phyloP scores from a whole-genome alignment of 805 yeast genomes.

The Nakazawaea ishiwadae region DNA sequence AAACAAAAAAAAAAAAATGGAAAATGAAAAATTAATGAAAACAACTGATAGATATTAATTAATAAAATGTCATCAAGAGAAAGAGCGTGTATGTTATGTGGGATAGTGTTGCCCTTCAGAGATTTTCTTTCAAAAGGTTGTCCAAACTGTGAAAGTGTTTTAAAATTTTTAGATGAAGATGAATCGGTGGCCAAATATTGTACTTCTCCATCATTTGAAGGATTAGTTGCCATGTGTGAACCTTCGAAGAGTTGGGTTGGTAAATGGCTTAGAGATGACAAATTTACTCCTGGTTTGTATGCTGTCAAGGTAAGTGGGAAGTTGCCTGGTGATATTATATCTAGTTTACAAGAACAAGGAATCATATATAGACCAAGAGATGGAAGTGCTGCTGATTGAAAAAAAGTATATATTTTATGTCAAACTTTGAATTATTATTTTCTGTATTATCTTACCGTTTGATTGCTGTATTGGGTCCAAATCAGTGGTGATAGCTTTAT shows the following conservation, averaged over 20 bases:
- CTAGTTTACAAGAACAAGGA: conserved; percentile 68
- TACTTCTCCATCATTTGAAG: conserved; percentile 96
- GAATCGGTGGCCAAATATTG: conserved; percentile 84
- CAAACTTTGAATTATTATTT: conserved; percentile 3
- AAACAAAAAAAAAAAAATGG: too few species aligned
- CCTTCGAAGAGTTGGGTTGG: conserved; percentile 93
- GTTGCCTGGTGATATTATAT: conserved; percentile 80
- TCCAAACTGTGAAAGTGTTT: conserved; percentile 91
- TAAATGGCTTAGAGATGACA: conserved; percentile 88
- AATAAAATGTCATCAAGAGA: conserved; percentile 48
- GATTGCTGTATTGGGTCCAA: conserved; percentile 2
- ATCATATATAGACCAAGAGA: conserved; percentile 91
- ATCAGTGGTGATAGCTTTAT: neutral
- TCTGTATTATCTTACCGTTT: conserved; percentile 7
- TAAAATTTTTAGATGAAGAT: conserved; percentile 73
- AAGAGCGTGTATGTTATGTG: conserved; percentile 97
- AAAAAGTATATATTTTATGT: too few species aligned
- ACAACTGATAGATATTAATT: too few species aligned
- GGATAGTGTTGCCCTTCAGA: conserved; percentile 76
- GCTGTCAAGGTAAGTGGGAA: conserved; percentile 93
- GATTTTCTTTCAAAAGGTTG: conserved; percentile 84
- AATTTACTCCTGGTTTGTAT: conserved; percentile 83
- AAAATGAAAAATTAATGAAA: too few species aligned
- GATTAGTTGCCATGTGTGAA: conserved; percentile 84
- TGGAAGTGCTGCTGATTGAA: conserved; percentile 70